Conservation (phyloP, 1,139 yeast species). For the Geotrichum citri-aurantii region DNA sequence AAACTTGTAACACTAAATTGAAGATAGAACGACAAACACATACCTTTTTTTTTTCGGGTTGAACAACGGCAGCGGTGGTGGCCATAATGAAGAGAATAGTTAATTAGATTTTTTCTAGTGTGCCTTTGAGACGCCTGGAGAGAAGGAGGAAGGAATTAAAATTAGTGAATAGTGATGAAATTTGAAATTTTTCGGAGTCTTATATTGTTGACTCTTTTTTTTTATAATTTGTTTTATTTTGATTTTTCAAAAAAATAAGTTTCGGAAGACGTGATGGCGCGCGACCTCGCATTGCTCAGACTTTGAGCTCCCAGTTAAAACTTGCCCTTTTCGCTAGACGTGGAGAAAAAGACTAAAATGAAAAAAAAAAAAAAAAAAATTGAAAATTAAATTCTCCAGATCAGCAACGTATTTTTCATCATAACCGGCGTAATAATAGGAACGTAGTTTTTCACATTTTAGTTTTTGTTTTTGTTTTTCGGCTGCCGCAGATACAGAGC, state of each 20-base stretch:
- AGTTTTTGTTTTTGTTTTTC: background rate
- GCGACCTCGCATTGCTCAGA: background rate
- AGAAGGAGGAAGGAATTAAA: background rate
- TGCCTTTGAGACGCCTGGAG: background rate
- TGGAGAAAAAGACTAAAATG: too few relatives aligned
- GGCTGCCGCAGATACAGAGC: background rate
- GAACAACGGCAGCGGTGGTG: slow-evolving; percentile 7
- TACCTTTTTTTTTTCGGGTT: slow-evolving; percentile 19
- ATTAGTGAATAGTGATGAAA: background rate
- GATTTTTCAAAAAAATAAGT: background rate
- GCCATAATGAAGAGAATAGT: slow-evolving; percentile 4
- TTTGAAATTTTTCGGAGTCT: background rate
- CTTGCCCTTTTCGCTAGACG: too few relatives aligned
- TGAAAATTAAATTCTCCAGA: too few relatives aligned
- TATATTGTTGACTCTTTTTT: background rate
- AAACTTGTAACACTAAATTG: too few relatives aligned
- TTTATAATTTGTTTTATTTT: too few relatives aligned
- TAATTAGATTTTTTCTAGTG: background rate
- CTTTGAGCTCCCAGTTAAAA: background rate
- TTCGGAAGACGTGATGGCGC: background rate
- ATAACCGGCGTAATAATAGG: background rate
- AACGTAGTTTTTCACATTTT: background rate
- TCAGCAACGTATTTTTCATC: background rate
- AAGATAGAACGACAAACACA: slow-evolving; percentile 1
- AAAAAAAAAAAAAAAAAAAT: too few relatives aligned